These are phyloP conservation scores for Powellomyces hirtus DNA, from an alignment of 192 early-diverging fungal genomes.

Conservation along the genomic window DNA sequence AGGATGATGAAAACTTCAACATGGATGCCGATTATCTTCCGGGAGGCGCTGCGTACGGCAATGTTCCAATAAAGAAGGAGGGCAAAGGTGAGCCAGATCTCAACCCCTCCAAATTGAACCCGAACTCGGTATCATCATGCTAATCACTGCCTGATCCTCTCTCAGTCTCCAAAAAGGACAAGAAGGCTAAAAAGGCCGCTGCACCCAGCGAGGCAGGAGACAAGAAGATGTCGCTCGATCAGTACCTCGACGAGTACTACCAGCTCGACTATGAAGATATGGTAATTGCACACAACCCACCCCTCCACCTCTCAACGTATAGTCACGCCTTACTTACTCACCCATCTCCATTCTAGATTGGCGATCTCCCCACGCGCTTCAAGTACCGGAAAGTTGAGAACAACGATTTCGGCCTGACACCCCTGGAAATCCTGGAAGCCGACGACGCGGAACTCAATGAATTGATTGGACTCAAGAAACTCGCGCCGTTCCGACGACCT, in stretches of 20 bases:
- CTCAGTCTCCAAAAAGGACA: conserved; percentile 8
- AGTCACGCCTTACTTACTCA: not conserved
- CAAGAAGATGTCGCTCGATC: conserved; percentile 41
- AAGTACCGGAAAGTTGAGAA: conserved; percentile 85
- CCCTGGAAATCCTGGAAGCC: conserved; percentile 86
- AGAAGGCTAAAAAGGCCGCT: conserved; percentile 17
- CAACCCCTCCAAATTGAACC: not conserved
- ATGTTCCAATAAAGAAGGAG: conserved; percentile 11
- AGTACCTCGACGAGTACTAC: conserved; percentile 89
- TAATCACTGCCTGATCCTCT: not conserved
- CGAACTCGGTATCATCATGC: not conserved
- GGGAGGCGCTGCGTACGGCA: conserved; percentile 59
- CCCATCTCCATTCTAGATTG: conserved; percentile 44
- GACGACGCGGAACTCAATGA: conserved; percentile 88
- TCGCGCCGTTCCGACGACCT: conserved; percentile 71
- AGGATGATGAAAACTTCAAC: conserved; percentile 71
- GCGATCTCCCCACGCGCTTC: conserved; percentile 84
- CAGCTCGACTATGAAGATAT: conserved; percentile 92
- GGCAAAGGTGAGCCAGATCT: conserved; percentile 21
- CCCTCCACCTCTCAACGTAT: not conserved
- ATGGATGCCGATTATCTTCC: conserved; percentile 93
- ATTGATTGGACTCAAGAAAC: conserved; percentile 77
- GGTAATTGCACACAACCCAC: conserved; percentile 35
- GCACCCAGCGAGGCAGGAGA: conserved; percentile 30
- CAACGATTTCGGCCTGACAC: conserved; percentile 72